Conservation (phyloP, 2,329 filamentous ascomycete species). For the Didymella keratinophila region DNA sequence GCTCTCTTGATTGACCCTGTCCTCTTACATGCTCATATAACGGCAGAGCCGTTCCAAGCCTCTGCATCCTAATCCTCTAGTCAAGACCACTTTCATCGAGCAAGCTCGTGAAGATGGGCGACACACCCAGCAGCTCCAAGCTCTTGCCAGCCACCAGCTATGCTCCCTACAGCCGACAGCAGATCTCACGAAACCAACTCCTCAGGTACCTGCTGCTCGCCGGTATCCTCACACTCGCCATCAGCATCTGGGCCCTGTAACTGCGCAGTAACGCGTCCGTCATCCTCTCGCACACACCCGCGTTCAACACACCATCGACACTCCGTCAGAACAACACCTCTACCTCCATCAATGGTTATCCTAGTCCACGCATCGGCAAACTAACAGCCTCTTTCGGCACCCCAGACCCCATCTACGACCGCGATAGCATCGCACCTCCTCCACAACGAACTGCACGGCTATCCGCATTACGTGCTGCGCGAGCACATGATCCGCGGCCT, state of each 20-base stretch:
- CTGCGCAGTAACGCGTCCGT: no score
- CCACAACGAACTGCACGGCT: neutral
- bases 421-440: neutral
- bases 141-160: neutral
- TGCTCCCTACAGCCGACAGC: neutral
- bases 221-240: neutral
- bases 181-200: neutral
- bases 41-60: no score
- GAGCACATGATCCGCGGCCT: neutral
- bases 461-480: neutral
- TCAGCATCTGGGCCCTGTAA: neutral
- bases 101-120: neutral
- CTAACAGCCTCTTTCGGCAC: neutral
- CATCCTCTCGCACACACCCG: no score
- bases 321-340: neutral
- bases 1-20: no score
- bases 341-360: neutral
- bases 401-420: neutral
- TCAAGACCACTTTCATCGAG: no score
- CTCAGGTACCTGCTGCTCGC: neutral
- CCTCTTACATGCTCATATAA: no score
- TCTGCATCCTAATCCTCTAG: no score
- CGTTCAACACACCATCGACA: neutral
- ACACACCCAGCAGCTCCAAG: neutral
- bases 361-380: neutral